phyloP scores from a whole-genome alignment of 164 flowering plant genomes.

The Magnolia sinica region DNA sequence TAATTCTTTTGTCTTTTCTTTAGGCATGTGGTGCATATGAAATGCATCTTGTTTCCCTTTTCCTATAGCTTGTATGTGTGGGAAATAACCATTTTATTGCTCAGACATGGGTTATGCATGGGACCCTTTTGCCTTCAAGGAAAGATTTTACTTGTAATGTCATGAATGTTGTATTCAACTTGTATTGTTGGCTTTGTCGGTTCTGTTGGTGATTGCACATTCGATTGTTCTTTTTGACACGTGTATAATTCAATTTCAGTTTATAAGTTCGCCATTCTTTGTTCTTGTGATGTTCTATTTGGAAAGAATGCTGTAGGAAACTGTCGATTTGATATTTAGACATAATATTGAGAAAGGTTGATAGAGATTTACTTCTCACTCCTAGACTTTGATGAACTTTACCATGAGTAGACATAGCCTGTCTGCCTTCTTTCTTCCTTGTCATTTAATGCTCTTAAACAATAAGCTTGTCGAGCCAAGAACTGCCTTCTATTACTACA shows the following conservation, averaged over 20 bases:
- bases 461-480: too few relatives aligned
- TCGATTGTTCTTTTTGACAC: not conserved
- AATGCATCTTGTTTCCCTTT: constrained; percentile 11
- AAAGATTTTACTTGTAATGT: not conserved
- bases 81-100: constrained; percentile 13
- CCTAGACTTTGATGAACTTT: too few relatives aligned
- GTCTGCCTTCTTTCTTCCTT: too few relatives aligned
- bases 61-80: constrained; percentile 1
- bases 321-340: too few relatives aligned
- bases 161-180: not conserved
- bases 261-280: too few relatives aligned
- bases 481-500: too few relatives aligned
- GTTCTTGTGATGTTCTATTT: not conserved
- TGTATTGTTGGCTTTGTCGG: not conserved
- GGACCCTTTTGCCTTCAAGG: not conserved
- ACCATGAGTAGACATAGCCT: too few relatives aligned
- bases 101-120: not conserved
- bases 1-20: constrained; percentile 12
- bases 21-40: constrained; percentile 15
- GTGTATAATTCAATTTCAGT: not conserved
- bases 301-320: not conserved
- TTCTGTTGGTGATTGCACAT: not conserved
- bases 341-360: too few relatives aligned
- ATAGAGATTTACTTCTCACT: too few relatives aligned
- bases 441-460: too few relatives aligned